Evolutionary conservation across 768 basidiomycete genomes (phyloP), one percentile per base, ranked within the genome.

Genomic region (Rhodotorula diobovata): DNA sequence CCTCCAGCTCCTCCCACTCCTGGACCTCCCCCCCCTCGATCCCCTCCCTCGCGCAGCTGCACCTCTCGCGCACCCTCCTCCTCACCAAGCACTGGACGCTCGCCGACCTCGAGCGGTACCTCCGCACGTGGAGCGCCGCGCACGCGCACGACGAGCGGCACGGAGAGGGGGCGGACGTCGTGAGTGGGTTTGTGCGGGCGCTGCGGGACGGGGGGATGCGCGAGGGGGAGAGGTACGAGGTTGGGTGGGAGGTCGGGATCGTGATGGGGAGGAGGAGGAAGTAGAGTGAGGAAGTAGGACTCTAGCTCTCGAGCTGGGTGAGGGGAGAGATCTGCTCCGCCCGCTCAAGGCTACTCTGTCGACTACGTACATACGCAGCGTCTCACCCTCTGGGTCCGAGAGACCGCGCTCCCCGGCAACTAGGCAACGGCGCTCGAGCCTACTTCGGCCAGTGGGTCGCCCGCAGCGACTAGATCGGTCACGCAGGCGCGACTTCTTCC

Each of bases 111-210:
- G 82, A 89, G 11, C 84, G 82, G 4, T 92, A 91, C 77, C 81
- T 92, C 30, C 82, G 85, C 58, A 90, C 90, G 0, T 88, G 85
- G 82, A 90, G 88, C 75, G 81, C 89, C 4, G 80, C 90, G 60
- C 86, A 89, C 70, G 86, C 85, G 21, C 91, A 85, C 79, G 85
- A 86, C 70, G 87, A 89, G 72, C 77, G 76, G 20, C 84, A 86
- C 77, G 23, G 28, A 15, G 34, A 14, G 3, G 32, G 73, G 78
- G 12, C 66, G 28, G 63, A 74, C 5, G 70, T 76, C 32, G 65
- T 67, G 5, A 43, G n/a, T 34, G 41, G 25, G 4, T 59, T 73
- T 20, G 35, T 78, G 54, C 61, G 67, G 53, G 61, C 32, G 32
- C 45, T 79, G 60, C 63, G 55, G 53, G 43, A 43, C 15, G 67